Conservation (phyloP, 1,284 basidiomycete species). For the Mycena sp. region DNA sequence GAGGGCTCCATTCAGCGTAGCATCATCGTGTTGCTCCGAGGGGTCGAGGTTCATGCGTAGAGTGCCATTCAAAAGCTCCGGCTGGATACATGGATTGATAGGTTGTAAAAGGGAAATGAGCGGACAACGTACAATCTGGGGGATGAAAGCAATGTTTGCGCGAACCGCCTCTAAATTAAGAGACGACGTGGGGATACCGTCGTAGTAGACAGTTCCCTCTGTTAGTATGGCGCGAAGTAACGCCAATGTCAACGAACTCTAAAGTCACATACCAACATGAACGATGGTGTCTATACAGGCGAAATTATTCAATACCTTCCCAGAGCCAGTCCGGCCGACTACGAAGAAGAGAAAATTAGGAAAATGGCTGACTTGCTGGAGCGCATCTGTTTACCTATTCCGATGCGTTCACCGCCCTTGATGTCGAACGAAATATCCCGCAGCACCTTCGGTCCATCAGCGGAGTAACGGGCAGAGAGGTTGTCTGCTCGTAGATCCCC, state of each 20-base stretch:
- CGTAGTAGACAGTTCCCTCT: conserved; percentile 64
- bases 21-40: conserved; percentile 78
- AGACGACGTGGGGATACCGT: conserved; percentile 52
- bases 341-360: background rate
- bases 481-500: conserved; percentile 72
- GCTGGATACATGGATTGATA: conserved; percentile 57
- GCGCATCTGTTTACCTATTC: conserved; percentile 51
- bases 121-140: conserved; percentile 53
- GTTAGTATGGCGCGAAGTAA: conserved; percentile 66
- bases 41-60: conserved; percentile 73
- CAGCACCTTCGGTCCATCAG: conserved; percentile 61
- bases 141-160: conserved; percentile 70
- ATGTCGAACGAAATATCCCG: conserved; percentile 64
- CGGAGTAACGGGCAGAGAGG: conserved; percentile 67
- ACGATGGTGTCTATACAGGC: conserved; percentile 30
- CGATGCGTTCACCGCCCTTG: conserved; percentile 67
- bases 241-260: conserved; percentile 61
- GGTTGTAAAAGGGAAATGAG: conserved; percentile 38
- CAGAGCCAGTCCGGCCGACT: conserved; percentile 72
- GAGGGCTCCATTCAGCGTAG: conserved; percentile 62
- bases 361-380: background rate
- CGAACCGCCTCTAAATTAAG: conserved; percentile 76
- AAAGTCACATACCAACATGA: conserved; percentile 31
- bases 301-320: conserved; percentile 40
- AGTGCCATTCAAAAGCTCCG: conserved; percentile 69